phyloP scores from a whole-genome alignment of 208 protist species.

The Lotmaria passim region DNA sequence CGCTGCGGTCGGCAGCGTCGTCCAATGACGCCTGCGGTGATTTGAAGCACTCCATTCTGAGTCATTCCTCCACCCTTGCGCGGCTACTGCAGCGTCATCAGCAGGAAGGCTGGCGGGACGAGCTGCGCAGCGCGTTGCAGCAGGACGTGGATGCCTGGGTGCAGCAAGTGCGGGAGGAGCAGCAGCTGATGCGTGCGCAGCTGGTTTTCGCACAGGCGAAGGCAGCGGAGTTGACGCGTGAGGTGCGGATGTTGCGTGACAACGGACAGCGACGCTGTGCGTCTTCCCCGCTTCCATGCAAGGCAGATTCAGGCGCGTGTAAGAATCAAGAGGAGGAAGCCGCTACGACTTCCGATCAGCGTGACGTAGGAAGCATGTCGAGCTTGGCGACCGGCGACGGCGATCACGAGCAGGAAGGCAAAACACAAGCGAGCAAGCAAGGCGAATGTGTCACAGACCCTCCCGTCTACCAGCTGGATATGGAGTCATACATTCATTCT shows the following conservation, averaged over 20 bases:
- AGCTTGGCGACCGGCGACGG: no score
- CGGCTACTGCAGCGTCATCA: conserved; percentile 21
- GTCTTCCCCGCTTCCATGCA: not conserved
- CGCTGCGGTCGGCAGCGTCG: not conserved
- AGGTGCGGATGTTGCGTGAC: conserved; percentile 10
- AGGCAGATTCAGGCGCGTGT: no score
- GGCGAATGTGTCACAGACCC: not conserved
- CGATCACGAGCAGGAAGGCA: no score
- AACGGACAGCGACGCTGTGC: not conserved
- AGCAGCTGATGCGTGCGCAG: conserved; percentile 26
- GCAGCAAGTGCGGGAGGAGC: conserved; percentile 25
- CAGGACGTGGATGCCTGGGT: conserved; percentile 31
- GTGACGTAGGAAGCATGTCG: no score
- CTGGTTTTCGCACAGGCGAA: conserved; percentile 14
- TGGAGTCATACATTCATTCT: conserved; percentile 19
- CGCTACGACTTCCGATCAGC: no score
- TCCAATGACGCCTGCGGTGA: not conserved
- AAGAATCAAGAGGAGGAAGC: no score
- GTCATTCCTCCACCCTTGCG: conserved; percentile 9
- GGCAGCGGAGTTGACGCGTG: conserved; percentile 8
- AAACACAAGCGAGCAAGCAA: not conserved
- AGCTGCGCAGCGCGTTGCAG: conserved; percentile 12
- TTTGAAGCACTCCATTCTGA: not conserved
- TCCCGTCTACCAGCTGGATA: conserved; percentile 9
- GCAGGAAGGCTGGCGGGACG: conserved; percentile 16